Evolutionary conservation across 129 eudicot species (phyloP), one percentile per base, ranked within the genome.

Genomic region (Glebionis coronaria): DNA sequence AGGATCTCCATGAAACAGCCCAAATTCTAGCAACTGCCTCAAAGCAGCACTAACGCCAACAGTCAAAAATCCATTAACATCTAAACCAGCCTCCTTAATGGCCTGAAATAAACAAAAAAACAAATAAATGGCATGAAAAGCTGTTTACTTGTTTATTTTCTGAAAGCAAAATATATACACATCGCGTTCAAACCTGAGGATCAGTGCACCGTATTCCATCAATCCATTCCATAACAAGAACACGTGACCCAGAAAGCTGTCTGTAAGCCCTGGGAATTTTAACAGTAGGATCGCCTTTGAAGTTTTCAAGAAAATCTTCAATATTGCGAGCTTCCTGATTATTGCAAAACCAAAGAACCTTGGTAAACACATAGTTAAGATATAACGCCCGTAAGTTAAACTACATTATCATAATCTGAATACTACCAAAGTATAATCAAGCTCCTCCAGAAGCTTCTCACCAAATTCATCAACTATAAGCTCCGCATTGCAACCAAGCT

Each of bases 401-500:
- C 5, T 16, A 52, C 63, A 51, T 27, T 67, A 25, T 44, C 5
- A 27, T 27, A 58, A 56, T 45, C 40, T 71, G 79, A 53, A 74
- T 51, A 71, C 71, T 84, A 93, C 99, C 99, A 93, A 87, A 65
- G 95, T 93, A 76, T 93, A 93, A 82, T 93, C 99, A 47, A 93
- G 97, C 84, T 93, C 99, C 90, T 93, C 99, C 82, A 93, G 76
- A 65, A 93, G 95, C 90, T 93, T 93, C 82, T 93, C 99, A 44
- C 99, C 99, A 71, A 93, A 93, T 73, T 93, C 99, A 82, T 93
- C 99, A 76, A 93, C 97, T 73, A 93, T 93, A 68, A 93, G 99
- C 76, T 93, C 99, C 42, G 99, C 95, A 77, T 93, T 93, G 75
- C 98, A 93, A 54, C 99, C 99, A 67, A 93, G 70, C 79, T 93